phyloP scores from a whole-genome alignment of 768 basidiomycete genomes.

The Psilocybe cubensis region DNA sequence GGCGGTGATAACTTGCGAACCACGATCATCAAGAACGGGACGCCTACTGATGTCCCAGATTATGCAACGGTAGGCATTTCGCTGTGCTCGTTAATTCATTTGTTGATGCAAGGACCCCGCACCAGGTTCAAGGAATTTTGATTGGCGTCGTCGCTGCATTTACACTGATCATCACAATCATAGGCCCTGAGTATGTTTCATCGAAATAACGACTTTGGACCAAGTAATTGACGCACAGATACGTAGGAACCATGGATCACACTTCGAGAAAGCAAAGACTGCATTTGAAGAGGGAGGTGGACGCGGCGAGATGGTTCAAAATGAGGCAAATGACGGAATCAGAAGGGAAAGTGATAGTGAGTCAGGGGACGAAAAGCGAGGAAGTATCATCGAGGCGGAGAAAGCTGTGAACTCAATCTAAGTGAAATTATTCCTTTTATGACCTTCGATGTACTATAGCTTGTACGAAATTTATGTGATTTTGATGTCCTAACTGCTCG shows the following conservation, averaged over 20 bases:
- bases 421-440: too few relatives aligned
- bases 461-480: too few relatives aligned
- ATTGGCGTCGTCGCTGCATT: slow-evolving; percentile 83
- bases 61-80: slow-evolving; percentile 53
- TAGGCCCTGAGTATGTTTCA: slow-evolving; percentile 71
- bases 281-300: slow-evolving; percentile 80
- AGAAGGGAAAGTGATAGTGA: slow-evolving; percentile 10
- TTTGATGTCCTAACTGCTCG: too few relatives aligned
- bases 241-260: slow-evolving; percentile 69
- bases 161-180: slow-evolving; percentile 71
- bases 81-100: background rate
- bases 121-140: slow-evolving; percentile 80
- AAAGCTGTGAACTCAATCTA: background rate
- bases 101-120: background rate
- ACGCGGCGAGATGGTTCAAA: slow-evolving; percentile 38
- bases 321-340: background rate
- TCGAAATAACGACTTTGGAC: background rate
- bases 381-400: background rate
- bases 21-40: slow-evolving; percentile 49
- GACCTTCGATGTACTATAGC: too few relatives aligned
- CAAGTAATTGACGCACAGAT: background rate
- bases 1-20: slow-evolving; percentile 64
- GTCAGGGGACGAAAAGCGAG: slow-evolving; percentile 7
- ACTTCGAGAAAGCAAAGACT: slow-evolving; percentile 83
- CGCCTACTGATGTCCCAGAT: slow-evolving; percentile 50